These are phyloP conservation scores for Penicillium psychrofluorescens DNA, from an alignment of 495 filamentous ascomycete genomes.

Conservation along the genomic window DNA sequence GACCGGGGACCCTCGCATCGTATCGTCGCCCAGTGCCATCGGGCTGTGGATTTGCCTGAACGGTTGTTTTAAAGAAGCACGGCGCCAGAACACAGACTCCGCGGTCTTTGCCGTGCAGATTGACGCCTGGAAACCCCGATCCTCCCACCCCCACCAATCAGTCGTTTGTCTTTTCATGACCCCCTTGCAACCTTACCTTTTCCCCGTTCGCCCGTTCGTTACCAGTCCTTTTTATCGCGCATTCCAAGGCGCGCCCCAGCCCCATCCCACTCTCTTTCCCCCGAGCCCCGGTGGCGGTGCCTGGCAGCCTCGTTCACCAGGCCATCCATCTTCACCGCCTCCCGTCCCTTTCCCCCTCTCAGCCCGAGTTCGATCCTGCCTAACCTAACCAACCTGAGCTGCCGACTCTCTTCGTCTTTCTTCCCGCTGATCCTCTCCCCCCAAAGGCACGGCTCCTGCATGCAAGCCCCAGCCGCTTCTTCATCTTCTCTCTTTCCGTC, in stretches of 20 bases:
- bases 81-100: no score
- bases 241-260: neutral
- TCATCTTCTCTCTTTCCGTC: constrained; percentile 16
- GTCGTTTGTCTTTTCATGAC: no score
- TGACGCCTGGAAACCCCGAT: no score
- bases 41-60: no score
- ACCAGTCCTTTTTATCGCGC: no score
- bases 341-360: constrained; percentile 15
- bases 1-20: no score
- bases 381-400: constrained; percentile 9
- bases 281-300: neutral
- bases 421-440: neutral
- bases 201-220: neutral
- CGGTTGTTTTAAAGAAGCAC: no score
- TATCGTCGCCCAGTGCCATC: no score
- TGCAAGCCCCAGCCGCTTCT: constrained; percentile 20
- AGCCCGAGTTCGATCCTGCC: constrained; percentile 12
- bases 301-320: constrained; percentile 5
- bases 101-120: no score
- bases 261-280: neutral
- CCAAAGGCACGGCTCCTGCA: constrained; percentile 11
- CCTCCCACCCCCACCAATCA: no score
- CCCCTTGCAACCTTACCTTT: neutral
- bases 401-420: constrained; percentile 8
- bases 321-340: constrained; percentile 17